Evolutionary conservation across 495 filamentous ascomycete species (phyloP).

Genomic region (Neurospora hispaniola): DNA sequence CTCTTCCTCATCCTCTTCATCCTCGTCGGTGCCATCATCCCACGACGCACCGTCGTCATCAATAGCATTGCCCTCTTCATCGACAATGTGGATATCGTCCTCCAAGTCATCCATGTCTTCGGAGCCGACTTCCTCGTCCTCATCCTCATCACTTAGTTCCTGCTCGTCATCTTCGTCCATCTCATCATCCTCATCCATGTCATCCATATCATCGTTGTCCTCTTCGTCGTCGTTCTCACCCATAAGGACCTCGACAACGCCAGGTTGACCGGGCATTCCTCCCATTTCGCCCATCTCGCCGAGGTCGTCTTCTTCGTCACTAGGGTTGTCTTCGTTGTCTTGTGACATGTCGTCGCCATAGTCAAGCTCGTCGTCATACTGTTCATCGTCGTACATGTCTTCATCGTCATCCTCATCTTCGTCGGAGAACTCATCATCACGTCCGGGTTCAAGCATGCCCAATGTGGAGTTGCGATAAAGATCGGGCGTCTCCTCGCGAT

Average conservation of each 20-base stretch:
- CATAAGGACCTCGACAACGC: conserved; percentile 74
- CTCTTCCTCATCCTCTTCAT: conserved; percentile 44
- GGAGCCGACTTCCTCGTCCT: conserved; percentile 37
- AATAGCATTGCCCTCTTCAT: conserved; percentile 41
- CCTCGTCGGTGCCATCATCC: conserved; percentile 50
- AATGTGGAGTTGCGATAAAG: conserved; percentile 93
- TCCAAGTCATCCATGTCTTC: conserved; percentile 43
- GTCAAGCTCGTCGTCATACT: conserved; percentile 80
- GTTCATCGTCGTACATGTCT: conserved; percentile 72
- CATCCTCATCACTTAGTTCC: conserved; percentile 41
- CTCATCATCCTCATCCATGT: conserved; percentile 56
- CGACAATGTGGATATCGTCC: conserved; percentile 45
- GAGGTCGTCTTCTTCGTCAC: conserved; percentile 78
- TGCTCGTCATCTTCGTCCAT: conserved; percentile 55
- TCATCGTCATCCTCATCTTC: conserved; percentile 59
- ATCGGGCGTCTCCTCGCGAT: conserved; percentile 93
- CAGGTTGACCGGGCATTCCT: conserved; percentile 69
- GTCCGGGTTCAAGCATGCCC: conserved; percentile 81
- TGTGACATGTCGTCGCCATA: conserved; percentile 72
- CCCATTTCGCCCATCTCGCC: conserved; percentile 76
- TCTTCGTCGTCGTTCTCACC: conserved; percentile 63
- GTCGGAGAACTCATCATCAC: conserved; percentile 67
- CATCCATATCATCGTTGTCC: conserved; percentile 52
- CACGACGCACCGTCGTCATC: conserved; percentile 43
- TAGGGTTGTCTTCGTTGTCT: conserved; percentile 80